Base-by-base conservation (phyloP, 345 rosid species). In the Eucalyptus virginea region DNA sequence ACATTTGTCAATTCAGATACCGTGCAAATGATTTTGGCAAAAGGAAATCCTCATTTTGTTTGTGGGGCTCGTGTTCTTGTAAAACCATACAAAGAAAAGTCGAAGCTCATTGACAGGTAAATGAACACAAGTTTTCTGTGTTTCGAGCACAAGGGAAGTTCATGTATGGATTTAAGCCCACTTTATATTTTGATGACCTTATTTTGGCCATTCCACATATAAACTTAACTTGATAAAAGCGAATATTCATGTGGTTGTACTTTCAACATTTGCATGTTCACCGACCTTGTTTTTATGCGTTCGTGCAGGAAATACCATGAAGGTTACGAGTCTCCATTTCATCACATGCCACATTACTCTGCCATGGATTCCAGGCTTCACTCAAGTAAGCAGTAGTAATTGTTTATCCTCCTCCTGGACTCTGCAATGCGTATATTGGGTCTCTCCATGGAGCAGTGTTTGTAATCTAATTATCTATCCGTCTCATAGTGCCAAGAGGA, bases 1-100 rank as follows among this genome's bases (percentile, higher is more conserved):
- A 94, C 96, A 23, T 96, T 96, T 89, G 95, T 87, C 87, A 88
- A 91, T 81, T 89, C 96, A 49, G 95, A 94, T 30, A 95, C 97
- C 2, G 96, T 93, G 88, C 93, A 94, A 88, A 90, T 89, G 87
- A 93, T 96, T 69, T 90, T 95, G 90, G 94, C 94, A 0, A 95
- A 94, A 91, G 96, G 96, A 56, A 95, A 96, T 90, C 96, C 97
- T 15, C 97, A 96, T 93, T 96, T 89, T 88, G 95, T 96, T n/a
- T 93, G 96, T 10, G 95, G 94, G 9, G 94, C 96, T 90, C 96
- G 96, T 37, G 96, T 96, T 89, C 94, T 96, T 37, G 97, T 95
- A 32, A 96, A 96, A 88, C 97, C 96, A 62, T 96, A 96, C 92
- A 89, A 95, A 91, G 97, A 96, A 90, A 95, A 93, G 89, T 91